Evolutionary conservation across 2,329 filamentous ascomycete genomes (phyloP).

Genomic region (Coniochaeta sp.): DNA sequence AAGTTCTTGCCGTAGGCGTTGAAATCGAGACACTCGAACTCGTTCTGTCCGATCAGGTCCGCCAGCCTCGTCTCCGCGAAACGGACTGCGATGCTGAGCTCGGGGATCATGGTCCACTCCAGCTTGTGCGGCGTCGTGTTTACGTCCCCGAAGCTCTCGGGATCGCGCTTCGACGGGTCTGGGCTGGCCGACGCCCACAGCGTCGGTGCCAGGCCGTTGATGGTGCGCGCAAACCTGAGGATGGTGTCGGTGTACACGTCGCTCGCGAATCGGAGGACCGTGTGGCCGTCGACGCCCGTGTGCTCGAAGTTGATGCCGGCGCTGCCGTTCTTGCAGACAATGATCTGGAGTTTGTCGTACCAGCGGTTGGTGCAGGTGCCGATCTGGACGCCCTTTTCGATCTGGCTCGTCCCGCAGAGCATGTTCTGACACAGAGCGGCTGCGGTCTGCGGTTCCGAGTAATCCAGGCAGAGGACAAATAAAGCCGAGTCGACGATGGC

Average conservation of each 20-base stretch:
- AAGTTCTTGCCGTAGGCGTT: constrained; percentile 90
- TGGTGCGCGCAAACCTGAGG: constrained; percentile 85
- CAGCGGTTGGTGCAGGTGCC: constrained; percentile 97
- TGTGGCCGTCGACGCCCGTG: constrained; percentile 95
- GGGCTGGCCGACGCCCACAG: constrained; percentile 88
- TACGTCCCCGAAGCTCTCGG: constrained; percentile 85
- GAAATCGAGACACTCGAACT: constrained; percentile 90
- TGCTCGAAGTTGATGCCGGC: constrained; percentile 99
- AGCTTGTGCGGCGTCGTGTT: constrained; percentile 91
- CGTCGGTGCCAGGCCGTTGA: constrained; percentile 87
- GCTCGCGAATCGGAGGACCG: constrained; percentile 89
- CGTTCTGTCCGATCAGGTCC: constrained; percentile 92
- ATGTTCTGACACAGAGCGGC: constrained; percentile 95
- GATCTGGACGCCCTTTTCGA: constrained; percentile 89
- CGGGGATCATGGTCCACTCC: constrained; percentile 95
- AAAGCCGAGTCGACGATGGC: constrained; percentile 90
- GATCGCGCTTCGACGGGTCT: constrained; percentile 86
- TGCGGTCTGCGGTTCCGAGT: constrained; percentile 74
- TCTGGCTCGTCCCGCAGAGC: constrained; percentile 90
- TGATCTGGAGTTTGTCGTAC: constrained; percentile 99
- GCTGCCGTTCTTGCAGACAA: constrained; percentile 97
- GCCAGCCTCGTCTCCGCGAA: constrained; percentile 93
- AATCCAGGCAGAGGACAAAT: constrained; percentile 88
- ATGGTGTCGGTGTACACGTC: constrained; percentile 98
- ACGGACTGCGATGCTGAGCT: constrained; percentile 81